Base-by-base conservation (phyloP, 805 yeast genomes). In the Wickerhamomyces ciferrii region DNA sequence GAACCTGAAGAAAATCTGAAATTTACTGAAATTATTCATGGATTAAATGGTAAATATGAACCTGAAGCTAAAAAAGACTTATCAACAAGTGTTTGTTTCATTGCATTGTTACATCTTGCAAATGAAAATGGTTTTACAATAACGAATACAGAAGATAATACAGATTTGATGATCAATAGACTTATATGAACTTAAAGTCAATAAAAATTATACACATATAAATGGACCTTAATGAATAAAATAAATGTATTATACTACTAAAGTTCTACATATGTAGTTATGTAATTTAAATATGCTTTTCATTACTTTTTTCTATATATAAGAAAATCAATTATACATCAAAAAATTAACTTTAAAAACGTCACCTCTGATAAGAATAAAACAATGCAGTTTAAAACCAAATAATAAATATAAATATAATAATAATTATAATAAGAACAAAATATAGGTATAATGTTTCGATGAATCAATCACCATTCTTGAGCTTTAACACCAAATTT, bases 71-170 rank as follows among this genome's bases (percentile, higher is more conserved):
- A 72, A 53, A 75, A 74, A 43, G 96, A 89, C 44, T 65, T 90
- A 8, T 84, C 95, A 1, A 88, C 96, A 1, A 84, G 95, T 64
- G 86, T 86, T 62, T 86, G 87, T 58, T 89, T 89, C 56, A 87
- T 89, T 48, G 86, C 96, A 55, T 66, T 88, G 56, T 66, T 89
- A 32, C 97, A 89, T 66, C 69, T 89, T 53, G 96, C 96, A 14
- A 89, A 90, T 60, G 97, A 89, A 61, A 83, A 86, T 57, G 92
- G 91, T 1, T 68, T 89, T 27, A 59, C 68, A 7, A 74, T 89
- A 5, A 67, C 70, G 18, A 74, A 76, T 47, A 74, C 39, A 14
- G 42, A 39, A 2, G 56, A 51, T 36, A 57, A 59, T 24, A 39
- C 57, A 10, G 63, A 59, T 43, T 48, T 59, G 38, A 41, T 52